Percentiles rank a stretch among this genome's conserved stretches.
Conservation (phyloP, 495 filamentous ascomycete genomes). For the Astrocystis sublimbata region DNA sequence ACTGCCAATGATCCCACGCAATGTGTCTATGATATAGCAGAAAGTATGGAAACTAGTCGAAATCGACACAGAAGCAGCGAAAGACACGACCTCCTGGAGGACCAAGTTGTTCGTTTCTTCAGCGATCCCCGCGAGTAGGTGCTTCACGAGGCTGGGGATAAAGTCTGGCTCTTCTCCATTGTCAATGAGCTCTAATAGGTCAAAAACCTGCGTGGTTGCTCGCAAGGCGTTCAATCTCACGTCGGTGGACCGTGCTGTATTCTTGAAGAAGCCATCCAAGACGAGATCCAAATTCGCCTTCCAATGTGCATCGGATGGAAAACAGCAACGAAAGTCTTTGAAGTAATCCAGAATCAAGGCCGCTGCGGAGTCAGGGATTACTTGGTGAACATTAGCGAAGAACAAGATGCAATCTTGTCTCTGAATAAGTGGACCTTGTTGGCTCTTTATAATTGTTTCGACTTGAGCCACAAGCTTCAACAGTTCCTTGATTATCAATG, state of each 20-base stretch:
- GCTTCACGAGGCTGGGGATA: conserved; percentile 43
- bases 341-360: conserved; percentile 60
- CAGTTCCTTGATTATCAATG: conserved; percentile 39
- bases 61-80: conserved; percentile 51
- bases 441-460: conserved; percentile 41
- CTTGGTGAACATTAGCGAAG: conserved; percentile 60
- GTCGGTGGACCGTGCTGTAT: conserved; percentile 61
- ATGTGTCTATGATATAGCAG: conserved; percentile 50
- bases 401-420: conserved; percentile 67
- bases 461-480: conserved; percentile 41
- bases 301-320: conserved; percentile 70
- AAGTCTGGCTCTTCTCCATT: conserved; percentile 50
- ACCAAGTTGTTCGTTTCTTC: conserved; percentile 56
- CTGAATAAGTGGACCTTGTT: conserved; percentile 41
- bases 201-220: conserved; percentile 67
- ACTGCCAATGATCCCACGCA: conserved; percentile 44
- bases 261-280: conserved; percentile 65
- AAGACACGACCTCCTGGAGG: conserved; percentile 52
- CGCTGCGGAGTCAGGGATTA: conserved; percentile 60
- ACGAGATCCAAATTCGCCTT: conserved; percentile 61
- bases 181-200: conserved; percentile 56
- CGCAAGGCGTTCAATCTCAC: conserved; percentile 69
- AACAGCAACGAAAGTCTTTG: conserved; percentile 63
- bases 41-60: conserved; percentile 53
- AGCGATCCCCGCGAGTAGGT: conserved; percentile 51